Percentiles rank a stretch among this genome's conserved stretches.
phyloP scores from a whole-genome alignment of 768 basidiomycete genomes.

The Tephrocybe sp. region DNA sequence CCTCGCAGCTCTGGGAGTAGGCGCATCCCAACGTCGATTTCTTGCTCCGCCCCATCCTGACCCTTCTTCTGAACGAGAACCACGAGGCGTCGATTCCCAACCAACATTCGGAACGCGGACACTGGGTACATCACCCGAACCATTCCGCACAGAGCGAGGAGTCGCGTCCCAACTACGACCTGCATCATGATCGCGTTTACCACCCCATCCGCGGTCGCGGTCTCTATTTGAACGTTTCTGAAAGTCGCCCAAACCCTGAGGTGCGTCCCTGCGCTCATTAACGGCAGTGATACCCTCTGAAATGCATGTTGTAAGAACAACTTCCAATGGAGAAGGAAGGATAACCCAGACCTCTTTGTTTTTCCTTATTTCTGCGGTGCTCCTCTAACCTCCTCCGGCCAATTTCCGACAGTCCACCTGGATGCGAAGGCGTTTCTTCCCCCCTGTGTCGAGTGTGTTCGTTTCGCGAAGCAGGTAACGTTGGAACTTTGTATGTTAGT shows the following conservation, averaged over 20 bases:
- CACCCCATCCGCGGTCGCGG: conserved; percentile 48
- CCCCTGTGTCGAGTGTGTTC: conserved; percentile 71
- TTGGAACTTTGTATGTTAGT: conserved; percentile 65
- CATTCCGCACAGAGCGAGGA: conserved; percentile 55
- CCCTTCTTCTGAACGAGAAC: conserved; percentile 50
- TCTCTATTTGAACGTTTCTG: conserved; percentile 89
- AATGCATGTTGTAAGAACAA: conserved; percentile 2
- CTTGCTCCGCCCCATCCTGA: conserved; percentile 64
- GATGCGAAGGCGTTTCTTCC: conserved; percentile 92
- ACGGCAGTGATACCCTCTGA: conserved; percentile 72
- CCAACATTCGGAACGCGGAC: conserved; percentile 88
- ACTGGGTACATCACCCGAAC: conserved; percentile 67
- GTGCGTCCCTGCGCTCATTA: conserved; percentile 57
- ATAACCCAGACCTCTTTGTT: conserved; percentile 54
- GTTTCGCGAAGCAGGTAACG: conserved; percentile 55
- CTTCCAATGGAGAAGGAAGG: not conserved
- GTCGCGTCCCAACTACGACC: conserved; percentile 55
- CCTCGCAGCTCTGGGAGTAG: conserved; percentile 70
- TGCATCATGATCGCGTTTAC: conserved; percentile 35
- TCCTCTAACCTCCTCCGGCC: conserved; percentile 78
- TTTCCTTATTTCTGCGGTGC: conserved; percentile 66
- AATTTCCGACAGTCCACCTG: conserved; percentile 81
- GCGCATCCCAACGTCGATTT: conserved; percentile 75
- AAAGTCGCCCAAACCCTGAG: conserved; percentile 88
- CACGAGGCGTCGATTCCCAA: conserved; percentile 92